These are phyloP conservation scores for Fusarium verrucosum DNA, from an alignment of 2,329 filamentous ascomycete species.

Conservation along the genomic window DNA sequence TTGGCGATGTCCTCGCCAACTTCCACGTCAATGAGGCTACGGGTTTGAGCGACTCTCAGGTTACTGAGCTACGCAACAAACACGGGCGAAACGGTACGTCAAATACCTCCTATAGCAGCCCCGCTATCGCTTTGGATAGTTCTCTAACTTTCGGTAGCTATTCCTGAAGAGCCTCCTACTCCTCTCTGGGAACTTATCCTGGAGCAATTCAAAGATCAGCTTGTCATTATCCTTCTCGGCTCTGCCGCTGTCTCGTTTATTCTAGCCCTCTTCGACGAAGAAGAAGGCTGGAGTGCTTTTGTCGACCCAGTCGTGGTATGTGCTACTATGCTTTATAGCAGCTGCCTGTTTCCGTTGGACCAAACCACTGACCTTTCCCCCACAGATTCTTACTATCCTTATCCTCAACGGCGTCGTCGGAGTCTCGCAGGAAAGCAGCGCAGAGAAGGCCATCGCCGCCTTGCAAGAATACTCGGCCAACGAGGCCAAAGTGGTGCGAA, in stretches of 20 bases:
- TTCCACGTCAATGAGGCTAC: slow-evolving; percentile 64
- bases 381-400: slow-evolving; percentile 91
- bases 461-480: slow-evolving; percentile 99
- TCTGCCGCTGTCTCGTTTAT: slow-evolving; percentile 95
- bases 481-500: slow-evolving; percentile 90
- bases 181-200: slow-evolving; percentile 96
- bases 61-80: slow-evolving; percentile 63
- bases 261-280: slow-evolving; percentile 90
- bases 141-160: slow-evolving; percentile 54
- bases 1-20: slow-evolving; percentile 65
- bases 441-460: slow-evolving; percentile 97
- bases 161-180: slow-evolving; percentile 89
- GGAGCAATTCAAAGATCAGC: slow-evolving; percentile 99
- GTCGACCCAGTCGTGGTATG: slow-evolving; percentile 94
- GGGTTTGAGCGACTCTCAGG: slow-evolving; percentile 69
- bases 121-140: slow-evolving; percentile 6
- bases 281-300: slow-evolving; percentile 95
- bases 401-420: slow-evolving; percentile 97
- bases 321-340: slow-evolving; percentile 42
- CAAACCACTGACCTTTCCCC: slow-evolving; percentile 11
- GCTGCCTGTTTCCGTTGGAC: not conserved
- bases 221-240: slow-evolving; percentile 92
- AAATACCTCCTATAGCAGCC: slow-evolving; percentile 9
- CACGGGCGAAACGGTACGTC: slow-evolving; percentile 72
- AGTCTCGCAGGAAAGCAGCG: slow-evolving; percentile 97